Evolutionary conservation across 768 basidiomycete species (phyloP), one percentile per base, ranked within the genome.

Genomic region (Tulasnella sp.): DNA sequence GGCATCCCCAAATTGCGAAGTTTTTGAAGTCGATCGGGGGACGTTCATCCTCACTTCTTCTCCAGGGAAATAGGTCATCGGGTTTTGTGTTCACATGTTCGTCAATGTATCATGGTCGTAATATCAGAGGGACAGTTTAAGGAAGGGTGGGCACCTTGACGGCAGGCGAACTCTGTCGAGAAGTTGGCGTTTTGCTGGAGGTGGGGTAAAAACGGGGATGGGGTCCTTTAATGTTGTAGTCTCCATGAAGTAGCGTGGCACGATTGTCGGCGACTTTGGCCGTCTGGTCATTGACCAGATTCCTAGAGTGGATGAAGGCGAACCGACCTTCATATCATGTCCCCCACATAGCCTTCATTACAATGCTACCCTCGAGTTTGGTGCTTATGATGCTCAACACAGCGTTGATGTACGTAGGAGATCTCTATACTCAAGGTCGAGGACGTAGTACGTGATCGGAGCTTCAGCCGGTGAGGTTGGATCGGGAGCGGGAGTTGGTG

Each of bases 311-410:
- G 76, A 96, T 87, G 82, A 92, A 95, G 79, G 91, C 91, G 57
- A 99, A 86, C 1, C 96, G 96, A 39, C 92, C 92, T 73, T 97
- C 91, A 83, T 95, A 99, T 3, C n/a, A n/a, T n/a, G 95, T 97
- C 32, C 94, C 97, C 83, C 93, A 93, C 80, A 98, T 88, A 29
- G 96, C 98, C 78, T 91, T 91, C 51, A 90, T 91, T 1, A 89
- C 86, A 44, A 99, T 90, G 82, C 93, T 94, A 72, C 91, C 93
- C 37, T 85, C 80, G 2, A 95, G 86, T 44, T 86, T 83, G 15
- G 85, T 81, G 37, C 94, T 94, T 48, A 84, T 82, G 6, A 82
- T 81, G 44, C 92, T 85, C 73, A 87, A 83, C 80, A 99, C 90
- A 81, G 90, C 86, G 26, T 85, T 84, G 35, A 99, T 88, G 94